These are phyloP conservation scores for Leishmania turanica DNA, from an alignment of 208 protist species.

Conservation along the genomic window DNA sequence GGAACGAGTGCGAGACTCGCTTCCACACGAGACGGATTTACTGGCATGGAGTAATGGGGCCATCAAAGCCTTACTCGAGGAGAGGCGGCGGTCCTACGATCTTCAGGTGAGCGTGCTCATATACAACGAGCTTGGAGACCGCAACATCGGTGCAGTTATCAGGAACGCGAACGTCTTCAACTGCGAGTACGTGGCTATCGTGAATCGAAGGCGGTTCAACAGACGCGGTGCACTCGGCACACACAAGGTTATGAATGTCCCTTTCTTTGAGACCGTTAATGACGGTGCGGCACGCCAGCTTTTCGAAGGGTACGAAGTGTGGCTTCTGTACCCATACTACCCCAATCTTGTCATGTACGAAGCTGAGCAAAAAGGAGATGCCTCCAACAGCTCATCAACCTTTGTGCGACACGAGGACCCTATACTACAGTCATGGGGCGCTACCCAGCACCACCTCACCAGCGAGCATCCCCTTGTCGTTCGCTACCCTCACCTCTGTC, in stretches of 20 bases:
- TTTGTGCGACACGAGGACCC: slow-evolving; percentile 56
- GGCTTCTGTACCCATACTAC: slow-evolving; percentile 83
- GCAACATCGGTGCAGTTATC: slow-evolving; percentile 85
- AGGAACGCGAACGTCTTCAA: slow-evolving; percentile 87
- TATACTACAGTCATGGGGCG: slow-evolving; percentile 37
- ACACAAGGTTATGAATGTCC: slow-evolving; percentile 50
- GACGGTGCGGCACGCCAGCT: slow-evolving; percentile 17
- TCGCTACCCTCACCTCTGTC: slow-evolving; percentile 32
- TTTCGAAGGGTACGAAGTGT: slow-evolving; percentile 54
- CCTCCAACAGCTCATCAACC: slow-evolving; percentile 1
- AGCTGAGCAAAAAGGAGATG: neutral
- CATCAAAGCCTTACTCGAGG: slow-evolving; percentile 38
- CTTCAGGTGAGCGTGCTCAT: slow-evolving; percentile 71
- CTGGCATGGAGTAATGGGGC: slow-evolving; percentile 43
- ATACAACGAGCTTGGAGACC: slow-evolving; percentile 80
- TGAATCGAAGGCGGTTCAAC: slow-evolving; percentile 75
- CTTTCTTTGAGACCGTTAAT: slow-evolving; percentile 24
- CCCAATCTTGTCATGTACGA: slow-evolving; percentile 59
- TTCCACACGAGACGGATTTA: slow-evolving; percentile 68
- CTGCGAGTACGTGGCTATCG: slow-evolving; percentile 61
- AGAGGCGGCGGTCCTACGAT: slow-evolving; percentile 35
- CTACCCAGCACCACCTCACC: slow-evolving; percentile 37
- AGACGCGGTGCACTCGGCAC: slow-evolving; percentile 75
- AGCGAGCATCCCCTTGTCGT: slow-evolving; percentile 42
- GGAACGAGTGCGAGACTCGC: neutral